Conservation (phyloP, 257 asterid genomes). For the Solanum neorickii region DNA sequence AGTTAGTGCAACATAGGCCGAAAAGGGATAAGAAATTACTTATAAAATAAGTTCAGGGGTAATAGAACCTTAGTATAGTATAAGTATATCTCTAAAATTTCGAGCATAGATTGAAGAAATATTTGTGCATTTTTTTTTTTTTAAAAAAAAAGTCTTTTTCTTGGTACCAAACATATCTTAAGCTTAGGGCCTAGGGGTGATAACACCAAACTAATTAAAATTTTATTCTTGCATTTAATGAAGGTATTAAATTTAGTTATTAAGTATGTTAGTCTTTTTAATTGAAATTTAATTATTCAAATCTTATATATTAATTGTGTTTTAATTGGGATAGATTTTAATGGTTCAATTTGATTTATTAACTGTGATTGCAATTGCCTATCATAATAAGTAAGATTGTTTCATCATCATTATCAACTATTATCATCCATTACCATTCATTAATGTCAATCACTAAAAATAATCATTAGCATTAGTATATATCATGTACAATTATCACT, state of each 20-base stretch:
- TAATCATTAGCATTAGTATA: rapidly evolving
- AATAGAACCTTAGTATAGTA: no score
- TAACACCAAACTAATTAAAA: neutral
- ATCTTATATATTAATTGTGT: no score
- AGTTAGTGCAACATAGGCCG: no score
- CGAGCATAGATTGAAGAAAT: rapidly evolving
- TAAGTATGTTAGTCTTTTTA: neutral
- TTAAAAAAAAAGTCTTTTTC: no score
- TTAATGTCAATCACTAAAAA: neutral
- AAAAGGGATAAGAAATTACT: no score
- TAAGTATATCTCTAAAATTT: no score
- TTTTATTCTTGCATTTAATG: neutral
- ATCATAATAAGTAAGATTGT: neutral
- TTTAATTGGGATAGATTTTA: no score
- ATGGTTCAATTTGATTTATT: no score
- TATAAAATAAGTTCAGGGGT: no score
- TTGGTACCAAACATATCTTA: no score
- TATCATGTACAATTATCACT: no score
- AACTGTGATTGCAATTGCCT: neutral
- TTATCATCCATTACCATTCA: rapidly evolving
- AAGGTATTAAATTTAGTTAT: neutral
- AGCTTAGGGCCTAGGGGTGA: neutral
- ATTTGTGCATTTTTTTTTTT: no score
- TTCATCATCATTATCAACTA: neutral
- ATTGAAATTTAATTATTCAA: neutral